Percentiles rank a stretch among this genome's conserved stretches.
These are phyloP conservation scores for Alternaria sp. DNA, from an alignment of 2,329 filamentous ascomycete species.

Conservation along the genomic window DNA sequence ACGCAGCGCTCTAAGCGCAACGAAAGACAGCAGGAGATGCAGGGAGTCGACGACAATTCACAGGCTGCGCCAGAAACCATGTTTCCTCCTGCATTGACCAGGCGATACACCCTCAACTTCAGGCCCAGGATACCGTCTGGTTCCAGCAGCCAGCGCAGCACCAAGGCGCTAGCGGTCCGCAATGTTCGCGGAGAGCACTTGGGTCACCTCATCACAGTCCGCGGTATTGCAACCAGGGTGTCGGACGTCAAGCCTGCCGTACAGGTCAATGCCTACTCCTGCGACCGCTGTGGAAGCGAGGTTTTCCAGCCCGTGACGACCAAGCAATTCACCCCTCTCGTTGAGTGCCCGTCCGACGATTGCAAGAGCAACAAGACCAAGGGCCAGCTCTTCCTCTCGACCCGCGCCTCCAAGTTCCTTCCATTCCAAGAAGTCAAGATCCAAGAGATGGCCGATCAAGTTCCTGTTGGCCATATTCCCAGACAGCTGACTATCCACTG, in stretches of 20 bases:
- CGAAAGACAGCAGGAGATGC: constrained; percentile 68
- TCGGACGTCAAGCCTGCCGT: constrained; percentile 98
- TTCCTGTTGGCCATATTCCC: constrained; percentile 96
- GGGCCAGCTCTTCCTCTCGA: constrained; percentile 91
- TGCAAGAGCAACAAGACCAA: constrained; percentile 91
- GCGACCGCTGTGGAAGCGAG: constrained; percentile 94
- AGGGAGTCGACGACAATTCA: constrained; percentile 57
- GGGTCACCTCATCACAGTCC: constrained; percentile 89
- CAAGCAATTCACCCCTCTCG: constrained; percentile 88
- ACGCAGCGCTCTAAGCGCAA: constrained; percentile 88
- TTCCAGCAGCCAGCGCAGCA: constrained; percentile 66
- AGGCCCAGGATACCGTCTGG: constrained; percentile 82
- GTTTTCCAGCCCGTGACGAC: constrained; percentile 95
- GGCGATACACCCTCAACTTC: constrained; percentile 95
- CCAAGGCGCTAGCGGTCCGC: constrained; percentile 83
- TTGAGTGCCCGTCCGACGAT: constrained; percentile 86
- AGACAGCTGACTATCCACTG: constrained; percentile 89
- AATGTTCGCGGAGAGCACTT: constrained; percentile 93
- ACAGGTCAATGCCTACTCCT: constrained; percentile 98
- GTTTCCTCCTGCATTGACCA: constrained; percentile 90
- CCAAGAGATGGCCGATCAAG: constrained; percentile 98
- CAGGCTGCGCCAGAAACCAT: constrained; percentile 75
- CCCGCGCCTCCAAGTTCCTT: constrained; percentile 94
- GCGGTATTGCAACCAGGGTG: constrained; percentile 92
- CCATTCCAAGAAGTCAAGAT: constrained; percentile 99